Base-by-base conservation (phyloP, 768 basidiomycete species). In the Suillus subluteus region DNA sequence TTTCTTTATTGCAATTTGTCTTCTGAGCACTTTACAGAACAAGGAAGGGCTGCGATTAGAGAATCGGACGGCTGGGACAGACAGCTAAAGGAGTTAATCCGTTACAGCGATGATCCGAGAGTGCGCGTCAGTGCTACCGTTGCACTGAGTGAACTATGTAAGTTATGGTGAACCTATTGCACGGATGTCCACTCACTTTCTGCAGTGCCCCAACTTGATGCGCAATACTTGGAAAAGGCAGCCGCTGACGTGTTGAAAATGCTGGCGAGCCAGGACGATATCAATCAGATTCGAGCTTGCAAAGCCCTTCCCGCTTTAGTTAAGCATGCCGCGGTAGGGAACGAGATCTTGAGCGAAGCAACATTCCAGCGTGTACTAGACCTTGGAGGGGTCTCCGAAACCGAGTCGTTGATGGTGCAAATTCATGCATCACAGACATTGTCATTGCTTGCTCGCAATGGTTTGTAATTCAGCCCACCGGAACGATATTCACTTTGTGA, bases 91-190 rank as follows among this genome's bases (percentile, higher is more conserved):
- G 4, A 30, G 13, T 41, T 63, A 21, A 35, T 52, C 23, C 12
- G 35, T 21, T 18, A 21, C 59, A 65, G 43, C 8, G 41, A 52
- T 18, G 38, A 63, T 40, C 62, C 44, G 7, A 64, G 38, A 23
- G 63, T 66, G 6, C 64, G 64, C 16, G 38, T 66, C 46, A 40
- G 64, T 32, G 65, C 64, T 37, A 55, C 52, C 15, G 40, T 66
- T 11, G 58, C 41, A 15, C 54, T 38, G 21, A 32, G 63, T 15
- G 63, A 66, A 35, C 62, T 66, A 12, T 30, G 65, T 66, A 30
- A 35, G 61, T 37, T 15, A 64, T 2, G 8, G 15, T 26, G 15
- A 59, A 52, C n/a, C 11, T 54, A 18, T 38, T 37, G 8, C 32
- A 54, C 7, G 7, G n/a, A 11, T n/a, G 6, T 40, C 35, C 4